Base-by-base conservation (phyloP, 352 stramenopile genomes). In the Halophytophthora batemanensis region DNA sequence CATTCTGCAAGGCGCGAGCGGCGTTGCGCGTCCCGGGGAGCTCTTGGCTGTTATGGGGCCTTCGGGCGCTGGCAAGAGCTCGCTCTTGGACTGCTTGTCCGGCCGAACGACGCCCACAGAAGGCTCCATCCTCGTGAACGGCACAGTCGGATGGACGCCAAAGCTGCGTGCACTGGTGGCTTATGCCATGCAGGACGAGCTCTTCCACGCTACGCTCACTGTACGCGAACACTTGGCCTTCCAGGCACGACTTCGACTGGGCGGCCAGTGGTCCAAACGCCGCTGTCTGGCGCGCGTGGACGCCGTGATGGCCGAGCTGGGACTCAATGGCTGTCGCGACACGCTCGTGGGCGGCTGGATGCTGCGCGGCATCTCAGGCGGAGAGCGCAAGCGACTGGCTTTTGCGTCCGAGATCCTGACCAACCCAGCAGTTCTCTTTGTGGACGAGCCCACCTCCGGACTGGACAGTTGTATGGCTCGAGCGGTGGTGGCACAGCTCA, bases 71-170 rank as follows among this genome's bases (percentile, higher is more conserved):
- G 89, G 90, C 1, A 97, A 98, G 61, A 97, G 85, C 14, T 98
- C 94, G 2, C 69, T 98, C 6, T 78, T 97, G 21, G 91, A 98
- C 77, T 94, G 97, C 14, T 89, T 98, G 48, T 86, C 91, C 1
- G 70, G 94, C 6, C 71, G 91, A 40, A 98, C 98, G 58, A 79
- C 61, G 19, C 67, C 74, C 7, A 81, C 88, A 18, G 51, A 70
- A 14, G 73, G 83, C 13, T 61, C 38, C 7, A 80, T 86, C 33
- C 73, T 49, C 1, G 75, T 97, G 35, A 85, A 80, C 37, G 90
- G 92, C n/a, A n/a, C n/a, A n/a, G n/a, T n/a, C n/a, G n/a, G n/a
- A n/a, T n/a, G n/a, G n/a, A n/a, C n/a, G n/a, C n/a, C n/a, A n/a
- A n/a, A 14, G 45, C 47, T 6, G 50, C 60, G 19, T 84, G 74